Evolutionary conservation across 768 basidiomycete genomes (phyloP), one percentile per base, ranked within the genome.

Genomic region (Lanmaoa rubissima): DNA sequence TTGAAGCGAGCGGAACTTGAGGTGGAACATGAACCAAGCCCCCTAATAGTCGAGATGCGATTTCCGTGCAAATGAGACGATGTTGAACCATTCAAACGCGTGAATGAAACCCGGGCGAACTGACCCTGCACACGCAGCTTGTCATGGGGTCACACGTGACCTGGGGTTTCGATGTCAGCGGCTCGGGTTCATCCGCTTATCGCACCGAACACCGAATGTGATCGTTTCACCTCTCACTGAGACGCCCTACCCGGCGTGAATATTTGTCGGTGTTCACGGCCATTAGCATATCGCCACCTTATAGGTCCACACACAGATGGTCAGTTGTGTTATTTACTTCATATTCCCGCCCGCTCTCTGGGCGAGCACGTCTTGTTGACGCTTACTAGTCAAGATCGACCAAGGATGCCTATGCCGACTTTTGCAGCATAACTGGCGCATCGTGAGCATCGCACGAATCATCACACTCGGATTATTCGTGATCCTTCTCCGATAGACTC

Each of bases 391-490:
- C 70, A 9, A 66, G 59, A 62, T 52, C 61, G 10, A 53, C 50
- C 16, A 74, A 67, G 57, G 85, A 86, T 58, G 74, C 75, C 46
- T 73, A 84, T 53, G 73, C 73, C 1, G 84, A 87, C 60, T 89
- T 90, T 70, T 82, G 82, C 61, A 68, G 71, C 19, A 78, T 89
- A 28, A 90, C 88, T n/a, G 84, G 86, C 54, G 77, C 85, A 54
- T 79, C 85, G 88, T 89, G 76, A 73, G 87, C 81, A 46, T 48
- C 42, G 26, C 12, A 49, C 16, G 8, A 19, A 17, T 5, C 46
- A 49, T 54, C 57, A 11, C 19, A 1, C 21, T 21, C 38, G 36
- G 38, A 48, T 32, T 16, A 1, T 28, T 32, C 36, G 41, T 55
- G 52, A 61, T 61, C 58, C 26, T 24, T 28, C 21, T 39, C 35